Base-by-base conservation (phyloP, 106 monocot genomes). In the Dendrobium nobile region DNA sequence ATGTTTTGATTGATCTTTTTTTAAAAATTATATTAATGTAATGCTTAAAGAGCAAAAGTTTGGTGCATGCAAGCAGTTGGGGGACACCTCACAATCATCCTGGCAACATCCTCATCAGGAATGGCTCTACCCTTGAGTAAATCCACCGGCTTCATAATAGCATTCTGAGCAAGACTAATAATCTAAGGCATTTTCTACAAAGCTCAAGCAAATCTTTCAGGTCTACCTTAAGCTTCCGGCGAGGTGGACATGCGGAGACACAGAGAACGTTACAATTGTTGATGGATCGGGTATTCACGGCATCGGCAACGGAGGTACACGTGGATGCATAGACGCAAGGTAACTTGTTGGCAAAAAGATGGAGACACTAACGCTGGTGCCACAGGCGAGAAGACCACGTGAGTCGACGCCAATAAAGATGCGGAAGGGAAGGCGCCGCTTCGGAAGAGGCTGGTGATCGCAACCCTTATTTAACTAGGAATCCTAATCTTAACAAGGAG, bases 301-400 rank as follows among this genome's bases (percentile, higher is more conserved):
- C 96, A 41, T 96, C 96, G 64, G 54, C 89, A 33, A 83, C 78
- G 87, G 96, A 84, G 56, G 80, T 31, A 88, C 96, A 93, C 40
- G 88, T 85, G 75, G 91, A 76, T 54, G 96, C 93, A 84, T 96
- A 96, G 59, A 93, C 88, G 79, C 88, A 67, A 54, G 93, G 96
- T 87, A 83, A 86, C 82, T 96, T 96, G 88, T 96, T 96, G 77
- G 96, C 93, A n/a, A n/a, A 86, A 96, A 96, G 72, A 96, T 96
- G 82, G 88, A 79, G 59, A 96, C 93, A 67, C 95, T 93, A 27
- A 88, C 87, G 77, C 92, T 92, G 41, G 95, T 95, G 84, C 95
- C 95, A 85, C 95, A 95, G 74, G 81, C 85, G 51, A 95, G 78
- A 51, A 95, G 89, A 42, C 95, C 92, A 75, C 91, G 89, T 41